Evolutionary conservation across 495 filamentous ascomycete genomes (phyloP).

Genomic region (Daldinia vernicosa): DNA sequence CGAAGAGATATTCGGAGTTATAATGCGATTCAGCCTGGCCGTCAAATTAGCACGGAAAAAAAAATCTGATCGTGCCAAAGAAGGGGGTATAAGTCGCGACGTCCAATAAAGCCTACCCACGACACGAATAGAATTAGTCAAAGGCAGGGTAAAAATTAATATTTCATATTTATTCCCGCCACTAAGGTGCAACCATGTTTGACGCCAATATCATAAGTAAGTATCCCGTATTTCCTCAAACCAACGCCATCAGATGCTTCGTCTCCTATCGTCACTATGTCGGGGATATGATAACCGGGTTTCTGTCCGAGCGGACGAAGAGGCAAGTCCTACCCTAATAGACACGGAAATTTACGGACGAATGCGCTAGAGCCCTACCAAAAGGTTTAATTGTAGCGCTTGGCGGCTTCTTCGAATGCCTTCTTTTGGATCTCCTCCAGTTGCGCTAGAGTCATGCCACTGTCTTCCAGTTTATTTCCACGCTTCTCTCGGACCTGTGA

Average conservation of each 20-base stretch:
- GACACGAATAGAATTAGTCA: neutral
- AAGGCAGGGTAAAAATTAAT: neutral
- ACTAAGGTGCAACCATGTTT: constrained; percentile 6
- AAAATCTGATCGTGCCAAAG: too few relatives aligned
- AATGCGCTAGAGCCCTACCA: neutral
- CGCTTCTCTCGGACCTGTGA: constrained; percentile 91
- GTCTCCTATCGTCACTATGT: constrained; percentile 1
- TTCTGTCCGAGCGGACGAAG: constrained; percentile 10
- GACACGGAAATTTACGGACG: neutral
- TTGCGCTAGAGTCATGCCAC: constrained; percentile 88
- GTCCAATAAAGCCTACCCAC: too few relatives aligned
- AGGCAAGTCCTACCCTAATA: constrained; percentile 1
- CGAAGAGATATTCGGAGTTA: too few relatives aligned
- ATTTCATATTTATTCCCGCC: constrained; percentile 16
- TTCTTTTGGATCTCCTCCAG: constrained; percentile 88
- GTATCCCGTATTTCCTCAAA: constrained; percentile 10
- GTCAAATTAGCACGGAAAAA: too few relatives aligned
- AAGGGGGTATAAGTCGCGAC: too few relatives aligned
- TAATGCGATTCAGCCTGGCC: too few relatives aligned
- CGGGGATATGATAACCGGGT: neutral
- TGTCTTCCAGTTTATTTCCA: constrained; percentile 93
- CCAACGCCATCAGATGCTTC: constrained; percentile 38
- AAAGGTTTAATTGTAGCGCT: constrained; percentile 52
- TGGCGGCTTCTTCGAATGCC: constrained; percentile 80
- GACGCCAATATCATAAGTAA: constrained; percentile 32